A percentile compares a stretch with the other conserved stretches of the same genome.
phyloP scores from a whole-genome alignment of 176 grass and related monocot species.

The maize (Zea mays) region DNA sequence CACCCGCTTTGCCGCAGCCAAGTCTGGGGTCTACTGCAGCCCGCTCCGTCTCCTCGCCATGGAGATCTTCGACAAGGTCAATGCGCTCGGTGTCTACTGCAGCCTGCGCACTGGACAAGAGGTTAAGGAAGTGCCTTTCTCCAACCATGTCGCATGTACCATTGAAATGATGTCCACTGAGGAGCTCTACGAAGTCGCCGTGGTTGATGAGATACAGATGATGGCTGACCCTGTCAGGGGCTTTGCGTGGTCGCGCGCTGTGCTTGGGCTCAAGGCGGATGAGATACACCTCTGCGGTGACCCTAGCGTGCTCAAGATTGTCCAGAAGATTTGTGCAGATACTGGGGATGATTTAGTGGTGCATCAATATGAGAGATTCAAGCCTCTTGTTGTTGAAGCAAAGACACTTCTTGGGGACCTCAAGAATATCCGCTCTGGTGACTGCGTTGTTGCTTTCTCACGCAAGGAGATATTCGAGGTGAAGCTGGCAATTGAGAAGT shows the following conservation, averaged over 20 bases:
- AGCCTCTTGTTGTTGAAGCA: conserved; percentile 83
- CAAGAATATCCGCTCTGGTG: conserved; percentile 75
- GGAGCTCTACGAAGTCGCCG: conserved; percentile 77
- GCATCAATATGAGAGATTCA: conserved; percentile 81
- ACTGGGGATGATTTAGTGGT: conserved; percentile 80
- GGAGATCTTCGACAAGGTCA: conserved; percentile 95
- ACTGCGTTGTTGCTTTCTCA: conserved; percentile 88
- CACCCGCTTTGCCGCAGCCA: conserved; percentile 63
- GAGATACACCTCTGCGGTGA: conserved; percentile 98
- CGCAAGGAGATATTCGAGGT: conserved; percentile 92
- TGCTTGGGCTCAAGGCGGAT: conserved; percentile 88
- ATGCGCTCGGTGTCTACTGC: conserved; percentile 81
- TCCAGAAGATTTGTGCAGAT: conserved; percentile 64
- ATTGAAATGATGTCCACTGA: conserved; percentile 86
- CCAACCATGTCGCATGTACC: conserved; percentile 78
- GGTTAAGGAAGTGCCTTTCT: conserved; percentile 73
- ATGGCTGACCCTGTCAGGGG: conserved; percentile 73
- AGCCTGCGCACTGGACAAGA: conserved; percentile 89
- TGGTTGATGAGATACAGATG: conserved; percentile 97
- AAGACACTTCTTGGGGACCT: conserved; percentile 75
- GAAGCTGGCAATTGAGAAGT: conserved; percentile 88
- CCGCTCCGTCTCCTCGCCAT: conserved; percentile 94
- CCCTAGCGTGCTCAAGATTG: conserved; percentile 81
- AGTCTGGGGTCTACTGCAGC: conserved; percentile 81
- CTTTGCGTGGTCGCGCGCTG: conserved; percentile 81